phyloP scores from a whole-genome alignment of 2,329 filamentous ascomycete genomes.

The Fusarium kyushuense region DNA sequence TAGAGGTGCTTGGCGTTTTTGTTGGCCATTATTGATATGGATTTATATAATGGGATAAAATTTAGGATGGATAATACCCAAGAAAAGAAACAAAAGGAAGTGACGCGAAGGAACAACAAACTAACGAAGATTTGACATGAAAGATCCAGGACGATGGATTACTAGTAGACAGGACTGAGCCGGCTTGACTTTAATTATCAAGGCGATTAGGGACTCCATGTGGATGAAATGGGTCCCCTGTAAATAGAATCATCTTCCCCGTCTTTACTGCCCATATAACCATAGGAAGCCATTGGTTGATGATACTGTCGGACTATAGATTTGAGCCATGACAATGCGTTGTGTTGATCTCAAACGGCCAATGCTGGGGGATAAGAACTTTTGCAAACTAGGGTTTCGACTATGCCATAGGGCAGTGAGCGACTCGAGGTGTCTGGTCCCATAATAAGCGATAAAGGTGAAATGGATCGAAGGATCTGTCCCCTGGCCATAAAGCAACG shows the following conservation, averaged over 20 bases:
- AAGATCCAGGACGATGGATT: neutral
- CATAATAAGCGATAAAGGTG: slow-evolving; percentile 2
- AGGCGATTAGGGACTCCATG: slow-evolving; percentile 16
- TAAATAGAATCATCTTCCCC: neutral
- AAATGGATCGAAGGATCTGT: slow-evolving; percentile 28
- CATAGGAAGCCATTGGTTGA: neutral
- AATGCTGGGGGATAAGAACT: neutral
- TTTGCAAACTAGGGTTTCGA: slow-evolving; percentile 14
- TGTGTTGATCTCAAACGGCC: slow-evolving; percentile 15
- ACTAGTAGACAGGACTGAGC: neutral
- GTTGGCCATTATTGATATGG: slow-evolving; percentile 35
- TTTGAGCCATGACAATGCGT: slow-evolving; percentile 2
- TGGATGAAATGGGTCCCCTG: slow-evolving; percentile 21
- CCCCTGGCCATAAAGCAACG: slow-evolving; percentile 17
- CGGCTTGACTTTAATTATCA: neutral
- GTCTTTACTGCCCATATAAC: slow-evolving; percentile 10
- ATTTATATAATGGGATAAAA: neutral
- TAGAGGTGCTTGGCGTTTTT: slow-evolving; percentile 36
- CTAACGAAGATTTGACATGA: slow-evolving; percentile 2
- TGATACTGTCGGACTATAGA: neutral
- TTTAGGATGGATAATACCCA: neutral
- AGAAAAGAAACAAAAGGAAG: neutral
- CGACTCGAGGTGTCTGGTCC: neutral
- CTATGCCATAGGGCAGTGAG: slow-evolving; percentile 19
- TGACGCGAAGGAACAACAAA: slow-evolving; percentile 1